Percentiles rank a stretch among this genome's conserved stretches.
Evolutionary conservation across 2,329 filamentous ascomycete species (phyloP).

Genomic region (Exophiala alcalophila): DNA sequence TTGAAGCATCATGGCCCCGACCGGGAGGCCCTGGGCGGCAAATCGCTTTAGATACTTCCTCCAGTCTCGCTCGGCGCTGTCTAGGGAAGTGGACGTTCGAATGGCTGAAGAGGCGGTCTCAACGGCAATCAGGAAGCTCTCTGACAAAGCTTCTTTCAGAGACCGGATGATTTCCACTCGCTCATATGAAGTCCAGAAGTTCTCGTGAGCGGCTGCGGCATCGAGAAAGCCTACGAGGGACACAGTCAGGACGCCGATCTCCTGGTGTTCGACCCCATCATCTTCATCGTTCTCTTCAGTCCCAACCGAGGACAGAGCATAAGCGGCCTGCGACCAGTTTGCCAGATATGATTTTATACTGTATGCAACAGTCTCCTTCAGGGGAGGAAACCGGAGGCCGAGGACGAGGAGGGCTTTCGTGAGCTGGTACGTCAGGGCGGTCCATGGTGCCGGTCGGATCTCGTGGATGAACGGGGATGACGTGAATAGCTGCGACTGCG

Average conservation of each 20-base stretch:
- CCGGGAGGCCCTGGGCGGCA: slow-evolving; percentile 69
- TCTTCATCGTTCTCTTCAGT: slow-evolving; percentile 57
- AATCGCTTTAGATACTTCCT: slow-evolving; percentile 82
- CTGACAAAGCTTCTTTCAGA: slow-evolving; percentile 71
- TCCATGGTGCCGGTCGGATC: slow-evolving; percentile 84
- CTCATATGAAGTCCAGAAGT: slow-evolving; percentile 76
- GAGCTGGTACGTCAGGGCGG: slow-evolving; percentile 74
- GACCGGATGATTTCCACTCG: slow-evolving; percentile 70
- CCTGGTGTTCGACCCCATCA: slow-evolving; percentile 53
- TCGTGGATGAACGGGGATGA: slow-evolving; percentile 78
- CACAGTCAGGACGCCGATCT: slow-evolving; percentile 72
- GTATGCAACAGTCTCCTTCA: slow-evolving; percentile 64
- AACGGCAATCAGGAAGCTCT: slow-evolving; percentile 78
- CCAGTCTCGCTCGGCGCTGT: slow-evolving; percentile 74
- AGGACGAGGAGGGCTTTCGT: slow-evolving; percentile 78
- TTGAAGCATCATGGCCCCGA: slow-evolving; percentile 89
- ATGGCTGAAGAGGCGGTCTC: slow-evolving; percentile 90
- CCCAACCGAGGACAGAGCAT: slow-evolving; percentile 53
- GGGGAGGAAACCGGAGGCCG: slow-evolving; percentile 66
- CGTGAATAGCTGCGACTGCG: slow-evolving; percentile 73
- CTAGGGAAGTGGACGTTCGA: slow-evolving; percentile 69
- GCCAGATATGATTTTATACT: slow-evolving; percentile 70
- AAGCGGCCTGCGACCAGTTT: slow-evolving; percentile 64
- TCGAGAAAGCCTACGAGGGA: slow-evolving; percentile 89
- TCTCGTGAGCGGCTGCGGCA: slow-evolving; percentile 71